Base-by-base conservation (phyloP, 768 basidiomycete genomes). In the Termitomyces sp. region DNA sequence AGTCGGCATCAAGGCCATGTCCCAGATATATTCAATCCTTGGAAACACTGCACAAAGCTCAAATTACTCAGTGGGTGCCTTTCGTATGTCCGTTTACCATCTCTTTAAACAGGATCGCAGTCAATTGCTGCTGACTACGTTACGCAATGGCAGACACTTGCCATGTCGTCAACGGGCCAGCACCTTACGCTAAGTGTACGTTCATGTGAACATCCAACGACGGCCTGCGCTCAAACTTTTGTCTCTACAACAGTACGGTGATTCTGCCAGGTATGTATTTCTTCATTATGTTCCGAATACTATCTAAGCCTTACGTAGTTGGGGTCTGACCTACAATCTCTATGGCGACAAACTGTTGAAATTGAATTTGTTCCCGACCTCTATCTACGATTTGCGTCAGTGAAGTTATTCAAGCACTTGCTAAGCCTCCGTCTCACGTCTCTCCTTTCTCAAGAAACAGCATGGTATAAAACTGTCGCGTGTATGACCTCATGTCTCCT, bases 311-410 rank as follows among this genome's bases (percentile, higher is more conserved):
- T 35, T 3, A 14, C 45, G 19, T 53, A 80, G 78, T 57, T 85
- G 83, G 84, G 81, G 82, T 5, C 63, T 85, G 30, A 71, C 80
- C 11, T 87, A 89, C 69, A 87, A 87, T 69, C 63, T 88, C 45
- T 86, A 76, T 55, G 81, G 76, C 10, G 85, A 86, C 64, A 79
- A 76, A 64, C 68, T 87, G 42, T 67, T 87, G 50, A 76, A 76
- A 21, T 74, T 81, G 23, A 74, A 79, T 49, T 63, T 87, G 16
- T 83, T 87, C 71, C 80, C 79, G 5, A 43, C 64, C 4, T 75
- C 73, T 4, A 66, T 83, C 9, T 82, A 79, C 62, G 63, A 71
- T 25, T 74, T 76, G 72, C 80, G 79, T 77, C 63, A 67, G 75
- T 64, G 25, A n/a, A 40, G 7, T 27, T 16, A 5, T 14, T 23